Evolutionary conservation across 2,329 filamentous ascomycete species (phyloP).

Genomic region (Drechslerella stenobrocha): DNA sequence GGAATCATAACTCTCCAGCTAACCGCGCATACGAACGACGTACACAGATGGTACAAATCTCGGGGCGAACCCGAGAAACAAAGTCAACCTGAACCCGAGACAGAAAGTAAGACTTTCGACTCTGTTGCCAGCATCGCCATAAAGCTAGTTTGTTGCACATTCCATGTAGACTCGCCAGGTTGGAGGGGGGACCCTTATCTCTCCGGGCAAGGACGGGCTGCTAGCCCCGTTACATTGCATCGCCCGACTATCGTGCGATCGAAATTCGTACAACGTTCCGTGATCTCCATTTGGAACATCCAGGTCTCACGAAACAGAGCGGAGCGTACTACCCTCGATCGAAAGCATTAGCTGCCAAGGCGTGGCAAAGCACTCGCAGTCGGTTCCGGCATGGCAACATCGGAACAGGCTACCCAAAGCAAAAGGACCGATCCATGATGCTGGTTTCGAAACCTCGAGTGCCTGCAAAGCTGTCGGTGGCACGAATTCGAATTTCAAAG

Average conservation of each 20-base stretch:
- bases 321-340: background rate
- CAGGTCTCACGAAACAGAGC: background rate
- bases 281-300: background rate
- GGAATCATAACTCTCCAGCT: no score
- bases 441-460: slow-evolving; percentile 11
- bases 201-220: no score
- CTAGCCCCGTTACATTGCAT: background rate
- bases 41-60: no score
- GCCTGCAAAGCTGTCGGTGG: background rate
- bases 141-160: no score
- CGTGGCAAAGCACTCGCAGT: no score
- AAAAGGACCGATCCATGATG: background rate
- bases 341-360: background rate
- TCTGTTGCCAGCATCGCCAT: no score
- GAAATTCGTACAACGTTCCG: background rate
- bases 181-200: no score
- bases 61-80: no score
- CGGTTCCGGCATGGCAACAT: background rate
- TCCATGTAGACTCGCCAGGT: no score
- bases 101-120: no score
- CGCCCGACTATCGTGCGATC: background rate
- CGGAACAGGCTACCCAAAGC: slow-evolving; percentile 7
- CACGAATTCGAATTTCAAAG: background rate
- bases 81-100: no score
- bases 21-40: no score